phyloP scores from a whole-genome alignment of 495 filamentous ascomycete genomes.

The Halenospora varia region DNA sequence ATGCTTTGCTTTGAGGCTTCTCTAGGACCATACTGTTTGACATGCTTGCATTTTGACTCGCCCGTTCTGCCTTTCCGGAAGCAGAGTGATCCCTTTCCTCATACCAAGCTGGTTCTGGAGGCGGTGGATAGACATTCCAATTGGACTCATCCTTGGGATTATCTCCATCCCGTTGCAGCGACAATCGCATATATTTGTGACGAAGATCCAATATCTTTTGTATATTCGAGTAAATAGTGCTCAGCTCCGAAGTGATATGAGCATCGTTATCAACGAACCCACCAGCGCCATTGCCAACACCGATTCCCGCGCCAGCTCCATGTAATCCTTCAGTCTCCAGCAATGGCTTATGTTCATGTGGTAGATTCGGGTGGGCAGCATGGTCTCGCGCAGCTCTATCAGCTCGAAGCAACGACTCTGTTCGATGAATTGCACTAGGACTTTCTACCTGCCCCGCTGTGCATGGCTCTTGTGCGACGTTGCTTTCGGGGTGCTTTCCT shows the following conservation, averaged over 20 bases:
- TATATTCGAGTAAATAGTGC: slow-evolving; percentile 81
- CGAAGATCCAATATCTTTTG: slow-evolving; percentile 79
- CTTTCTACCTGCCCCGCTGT: slow-evolving; percentile 15
- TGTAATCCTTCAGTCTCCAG: slow-evolving; percentile 45
- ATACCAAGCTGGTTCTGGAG: slow-evolving; percentile 86
- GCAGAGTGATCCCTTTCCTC: slow-evolving; percentile 45
- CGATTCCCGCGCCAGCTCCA: slow-evolving; percentile 47
- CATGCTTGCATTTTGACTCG: slow-evolving; percentile 45
- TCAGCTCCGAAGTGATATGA: slow-evolving; percentile 74
- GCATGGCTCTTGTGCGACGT: slow-evolving; percentile 25
- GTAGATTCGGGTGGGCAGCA: slow-evolving; percentile 36
- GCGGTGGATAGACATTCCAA: slow-evolving; percentile 89
- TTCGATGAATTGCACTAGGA: slow-evolving; percentile 15
- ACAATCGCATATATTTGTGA: slow-evolving; percentile 84
- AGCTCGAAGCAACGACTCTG: slow-evolving; percentile 34
- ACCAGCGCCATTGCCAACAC: slow-evolving; percentile 31
- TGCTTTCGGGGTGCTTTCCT: slow-evolving; percentile 26
- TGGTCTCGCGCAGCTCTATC: slow-evolving; percentile 45
- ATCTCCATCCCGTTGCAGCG: slow-evolving; percentile 70
- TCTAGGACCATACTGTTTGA: slow-evolving; percentile 49
- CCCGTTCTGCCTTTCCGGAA: slow-evolving; percentile 29
- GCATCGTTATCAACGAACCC: slow-evolving; percentile 55
- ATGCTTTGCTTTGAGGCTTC: slow-evolving; percentile 23
- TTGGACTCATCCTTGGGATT: slow-evolving; percentile 81
- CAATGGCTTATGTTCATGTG: slow-evolving; percentile 44